Conservation (phyloP, 1,284 basidiomycete species). For the Tilletia caries region DNA sequence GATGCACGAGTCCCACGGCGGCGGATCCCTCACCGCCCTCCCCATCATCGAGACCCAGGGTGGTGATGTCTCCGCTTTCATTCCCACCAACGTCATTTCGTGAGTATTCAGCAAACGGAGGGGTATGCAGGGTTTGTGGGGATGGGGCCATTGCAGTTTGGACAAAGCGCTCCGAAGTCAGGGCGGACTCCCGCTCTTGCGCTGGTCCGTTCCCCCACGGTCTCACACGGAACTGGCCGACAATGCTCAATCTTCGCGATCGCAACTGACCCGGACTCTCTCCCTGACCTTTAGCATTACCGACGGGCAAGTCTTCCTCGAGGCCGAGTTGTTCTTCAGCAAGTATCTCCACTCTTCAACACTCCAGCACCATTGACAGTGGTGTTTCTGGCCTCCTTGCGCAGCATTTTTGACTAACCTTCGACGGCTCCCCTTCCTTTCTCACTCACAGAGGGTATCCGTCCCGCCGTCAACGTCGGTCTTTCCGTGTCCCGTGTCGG, state of each 20-base stretch:
- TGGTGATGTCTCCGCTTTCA: conserved; percentile 93
- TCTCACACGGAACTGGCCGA: too few species aligned
- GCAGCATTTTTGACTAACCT: neutral
- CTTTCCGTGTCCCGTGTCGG: conserved; percentile 99
- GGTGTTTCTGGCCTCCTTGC: too few species aligned
- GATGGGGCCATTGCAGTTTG: too few species aligned
- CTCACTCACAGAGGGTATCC: conserved; percentile 66
- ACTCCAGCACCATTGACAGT: too few species aligned
- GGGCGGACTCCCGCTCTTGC: too few species aligned
- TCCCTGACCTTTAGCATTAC: conserved; percentile 47
- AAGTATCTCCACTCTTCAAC: too few species aligned
- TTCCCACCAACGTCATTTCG: conserved; percentile 52
- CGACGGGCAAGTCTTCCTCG: conserved; percentile 53
- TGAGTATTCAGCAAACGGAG: conserved; percentile 3
- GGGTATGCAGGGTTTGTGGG: too few species aligned
- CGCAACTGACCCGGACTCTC: too few species aligned
- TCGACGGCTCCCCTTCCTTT: neutral
- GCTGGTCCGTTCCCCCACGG: too few species aligned
- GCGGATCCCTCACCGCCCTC: conserved; percentile 94
- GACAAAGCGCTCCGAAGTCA: too few species aligned
- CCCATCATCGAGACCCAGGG: conserved; percentile 99
- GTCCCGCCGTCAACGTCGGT: conserved; percentile 99
- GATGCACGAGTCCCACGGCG: conserved; percentile 97
- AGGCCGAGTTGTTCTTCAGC: conserved; percentile 74
- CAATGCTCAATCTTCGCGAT: too few species aligned